Percentiles rank a stretch among this genome's conserved stretches.
Conservation (phyloP, 495 filamentous ascomycete genomes). For the Neurospora sp. region DNA sequence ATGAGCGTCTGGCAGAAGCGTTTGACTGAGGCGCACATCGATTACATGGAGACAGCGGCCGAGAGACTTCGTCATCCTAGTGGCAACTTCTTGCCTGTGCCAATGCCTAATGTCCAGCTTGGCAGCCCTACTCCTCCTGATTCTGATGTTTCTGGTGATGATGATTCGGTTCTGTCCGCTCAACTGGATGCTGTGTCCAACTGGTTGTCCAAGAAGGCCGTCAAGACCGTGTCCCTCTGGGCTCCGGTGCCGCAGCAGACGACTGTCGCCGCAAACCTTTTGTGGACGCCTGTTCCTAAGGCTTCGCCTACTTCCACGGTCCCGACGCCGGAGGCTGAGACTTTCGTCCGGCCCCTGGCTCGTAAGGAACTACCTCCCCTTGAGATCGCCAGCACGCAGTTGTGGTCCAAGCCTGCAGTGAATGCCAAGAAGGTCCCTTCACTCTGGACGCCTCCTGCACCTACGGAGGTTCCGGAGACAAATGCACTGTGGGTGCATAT, state of each 20-base stretch:
- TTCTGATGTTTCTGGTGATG: slow-evolving; percentile 27
- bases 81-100: slow-evolving; percentile 30
- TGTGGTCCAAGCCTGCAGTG: slow-evolving; percentile 19
- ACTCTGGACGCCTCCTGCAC: slow-evolving; percentile 16
- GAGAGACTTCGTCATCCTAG: slow-evolving; percentile 26
- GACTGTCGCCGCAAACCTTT: neutral
- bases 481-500: slow-evolving; percentile 9
- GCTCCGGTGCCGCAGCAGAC: slow-evolving; percentile 2
- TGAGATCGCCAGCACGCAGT: slow-evolving; percentile 24
- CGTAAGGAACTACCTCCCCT: slow-evolving; percentile 24
- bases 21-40: slow-evolving; percentile 31
- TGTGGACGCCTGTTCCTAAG: slow-evolving; percentile 10
- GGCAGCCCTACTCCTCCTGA: slow-evolving; percentile 44
- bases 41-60: slow-evolving; percentile 33
- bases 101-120: slow-evolving; percentile 25
- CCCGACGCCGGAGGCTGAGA: slow-evolving; percentile 2
- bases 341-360: slow-evolving; percentile 18
- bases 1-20: slow-evolving; percentile 23
- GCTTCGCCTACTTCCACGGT: neutral
- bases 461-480: neutral
- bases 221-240: slow-evolving; percentile 14
- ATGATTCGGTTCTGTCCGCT: slow-evolving; percentile 11
- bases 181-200: slow-evolving; percentile 16
- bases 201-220: neutral
- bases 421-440: neutral